Base-by-base conservation (phyloP, 768 basidiomycete species). In the Punctularia strigosozonata region DNA sequence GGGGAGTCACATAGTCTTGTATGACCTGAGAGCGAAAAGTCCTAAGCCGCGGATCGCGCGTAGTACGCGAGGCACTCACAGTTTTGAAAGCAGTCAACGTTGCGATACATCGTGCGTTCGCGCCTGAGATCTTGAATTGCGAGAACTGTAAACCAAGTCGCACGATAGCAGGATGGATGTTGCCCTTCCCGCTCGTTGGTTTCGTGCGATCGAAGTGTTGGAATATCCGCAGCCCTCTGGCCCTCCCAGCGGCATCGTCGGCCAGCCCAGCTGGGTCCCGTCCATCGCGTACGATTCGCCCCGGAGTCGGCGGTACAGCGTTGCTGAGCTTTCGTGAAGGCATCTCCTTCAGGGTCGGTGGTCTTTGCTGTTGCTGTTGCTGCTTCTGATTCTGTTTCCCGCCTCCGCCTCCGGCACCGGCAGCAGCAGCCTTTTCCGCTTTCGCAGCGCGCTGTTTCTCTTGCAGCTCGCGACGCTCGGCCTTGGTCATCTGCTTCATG, bases 101-200 rank as follows among this genome's bases (percentile, higher is more conserved):
- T 4, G 89, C 90, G 32, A 97, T 92, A 51, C 90, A 92, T 43
- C 95, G 69, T 5, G 95, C 94, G 58, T 99, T 98, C 12, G 91
- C 86, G 6, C 95, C 95, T 36, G 81, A 79, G 46, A 98, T 83
- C 57, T 80, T 80, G 63, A 98, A 97, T 48, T 84, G 80, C 6
- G 87, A 77, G 61, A 97, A 94, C 46, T 91, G 77, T 22, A 97
- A 66, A 7, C 87, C 92, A 6, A 97, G 75, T 38, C 83, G 71
- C 42, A 90, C 65, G 48, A 98, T 79, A 15, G 75, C 76, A 21
- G 92, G 95, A 54, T 98, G 95, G 28, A 98, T 84, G 50, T 88
- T 82, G 26, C 85, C 85, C 55, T 90, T 88, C 39, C 71, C 62
- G 48, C 53, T 50, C 14, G 56, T 55, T 22, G 62, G 54, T 48